Evolutionary conservation across 2,329 filamentous ascomycete genomes (phyloP).

Genomic region (Leptosphaerulina australis): DNA sequence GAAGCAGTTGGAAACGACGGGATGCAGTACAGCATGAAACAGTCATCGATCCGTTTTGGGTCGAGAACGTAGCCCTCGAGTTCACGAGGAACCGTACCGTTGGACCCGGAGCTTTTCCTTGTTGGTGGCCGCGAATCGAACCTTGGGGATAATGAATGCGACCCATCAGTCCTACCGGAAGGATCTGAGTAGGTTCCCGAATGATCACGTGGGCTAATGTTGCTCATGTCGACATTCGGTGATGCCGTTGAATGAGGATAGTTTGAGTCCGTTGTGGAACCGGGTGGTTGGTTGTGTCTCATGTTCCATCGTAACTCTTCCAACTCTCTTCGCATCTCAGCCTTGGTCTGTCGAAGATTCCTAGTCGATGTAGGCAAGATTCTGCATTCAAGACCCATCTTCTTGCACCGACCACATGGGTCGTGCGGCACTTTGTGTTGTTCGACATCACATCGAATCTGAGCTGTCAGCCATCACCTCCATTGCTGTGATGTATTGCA

Average conservation of each 20-base stretch:
- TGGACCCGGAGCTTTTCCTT: slow-evolving; percentile 27
- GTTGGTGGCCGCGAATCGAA: slow-evolving; percentile 35
- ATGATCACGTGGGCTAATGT: slow-evolving; percentile 35
- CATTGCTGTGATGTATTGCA: slow-evolving; percentile 3
- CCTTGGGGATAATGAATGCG: slow-evolving; percentile 40
- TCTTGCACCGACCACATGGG: slow-evolving; percentile 44
- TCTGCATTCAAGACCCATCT: slow-evolving; percentile 46
- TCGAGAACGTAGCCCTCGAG: slow-evolving; percentile 44
- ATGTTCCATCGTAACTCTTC: slow-evolving; percentile 47
- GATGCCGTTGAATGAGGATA: slow-evolving; percentile 38
- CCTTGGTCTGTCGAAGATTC: slow-evolving; percentile 47
- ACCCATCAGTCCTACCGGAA: slow-evolving; percentile 35
- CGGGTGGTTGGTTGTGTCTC: slow-evolving; percentile 29
- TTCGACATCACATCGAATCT: slow-evolving; percentile 50
- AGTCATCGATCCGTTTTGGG: slow-evolving; percentile 43
- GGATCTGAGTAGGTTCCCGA: slow-evolving; percentile 39
- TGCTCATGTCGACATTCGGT: slow-evolving; percentile 35
- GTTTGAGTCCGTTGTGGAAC: slow-evolving; percentile 28
- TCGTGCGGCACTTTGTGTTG: slow-evolving; percentile 47
- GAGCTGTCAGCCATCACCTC: slow-evolving; percentile 21
- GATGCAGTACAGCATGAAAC: slow-evolving; percentile 40
- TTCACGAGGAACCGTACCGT: slow-evolving; percentile 32
- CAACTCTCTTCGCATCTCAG: slow-evolving; percentile 47
- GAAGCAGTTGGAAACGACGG: neutral
- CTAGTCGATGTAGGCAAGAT: slow-evolving; percentile 47